These are phyloP conservation scores for Osmanthus fragrans DNA, from an alignment of 257 asterid genomes.

Conservation along the genomic window DNA sequence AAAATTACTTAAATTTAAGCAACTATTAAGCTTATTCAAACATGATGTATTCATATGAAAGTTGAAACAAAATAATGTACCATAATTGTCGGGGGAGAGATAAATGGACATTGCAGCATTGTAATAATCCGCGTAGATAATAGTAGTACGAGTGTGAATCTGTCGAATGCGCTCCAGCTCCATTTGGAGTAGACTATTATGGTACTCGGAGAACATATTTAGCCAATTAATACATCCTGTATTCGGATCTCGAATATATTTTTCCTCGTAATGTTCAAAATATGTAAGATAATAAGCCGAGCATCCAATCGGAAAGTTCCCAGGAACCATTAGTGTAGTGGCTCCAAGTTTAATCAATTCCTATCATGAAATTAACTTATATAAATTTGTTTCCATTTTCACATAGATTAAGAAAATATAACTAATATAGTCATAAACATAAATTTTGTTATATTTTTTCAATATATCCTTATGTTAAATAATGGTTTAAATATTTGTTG, in stretches of 20 bases:
- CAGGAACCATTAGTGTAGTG: constrained; percentile 32
- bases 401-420: no score
- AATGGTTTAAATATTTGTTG: no score
- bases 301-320: constrained; percentile 40
- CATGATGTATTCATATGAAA: not conserved
- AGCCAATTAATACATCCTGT: constrained; percentile 42
- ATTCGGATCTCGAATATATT: constrained; percentile 26
- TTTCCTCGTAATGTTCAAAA: not conserved
- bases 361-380: constrained; percentile 6
- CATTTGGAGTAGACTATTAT: constrained; percentile 29
- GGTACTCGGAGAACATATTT: constrained; percentile 29
- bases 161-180: constrained; percentile 22
- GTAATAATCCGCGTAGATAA: constrained; percentile 48
- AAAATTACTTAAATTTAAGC: not conserved
- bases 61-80: not conserved
- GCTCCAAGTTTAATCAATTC: constrained; percentile 39
- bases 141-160: constrained; percentile 30
- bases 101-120: constrained; percentile 33
- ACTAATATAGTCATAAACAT: no score
- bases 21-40: not conserved
- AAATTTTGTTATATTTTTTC: no score
- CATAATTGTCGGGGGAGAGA: constrained; percentile 21
- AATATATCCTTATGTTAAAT: no score
- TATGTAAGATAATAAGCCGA: not conserved
- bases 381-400: no score